Evolutionary conservation across 768 basidiomycete species (phyloP).

Genomic region (Coprinellus aureogranulatus): DNA sequence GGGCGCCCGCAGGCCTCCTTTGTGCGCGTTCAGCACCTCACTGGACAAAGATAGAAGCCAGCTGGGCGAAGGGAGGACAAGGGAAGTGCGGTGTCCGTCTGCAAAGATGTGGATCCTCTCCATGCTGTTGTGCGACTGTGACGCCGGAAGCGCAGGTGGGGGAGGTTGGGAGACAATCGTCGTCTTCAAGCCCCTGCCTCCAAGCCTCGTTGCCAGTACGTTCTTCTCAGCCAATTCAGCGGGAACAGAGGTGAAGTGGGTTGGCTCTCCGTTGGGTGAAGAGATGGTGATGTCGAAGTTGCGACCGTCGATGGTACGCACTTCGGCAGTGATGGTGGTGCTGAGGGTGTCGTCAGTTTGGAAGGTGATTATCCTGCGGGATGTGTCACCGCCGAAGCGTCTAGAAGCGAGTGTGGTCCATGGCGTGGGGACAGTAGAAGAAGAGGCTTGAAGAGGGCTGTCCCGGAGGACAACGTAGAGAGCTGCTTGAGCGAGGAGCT

Average conservation of each 20-base stretch:
- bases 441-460: constrained; percentile 22
- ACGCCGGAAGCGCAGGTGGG: constrained; percentile 50
- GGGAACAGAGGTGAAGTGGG: constrained; percentile 47
- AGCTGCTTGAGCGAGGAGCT: constrained; percentile 75
- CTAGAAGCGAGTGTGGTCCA: constrained; percentile 72
- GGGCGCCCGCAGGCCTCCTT: constrained; percentile 73
- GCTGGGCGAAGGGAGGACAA: constrained; percentile 65
- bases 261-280: constrained; percentile 19
- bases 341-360: constrained; percentile 51
- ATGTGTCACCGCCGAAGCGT: constrained; percentile 74
- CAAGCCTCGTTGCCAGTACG: constrained; percentile 52
- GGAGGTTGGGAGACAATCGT: constrained; percentile 75
- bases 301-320: constrained; percentile 33
- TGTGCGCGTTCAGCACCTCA: constrained; percentile 51
- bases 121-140: constrained; percentile 53
- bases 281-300: constrained; percentile 47
- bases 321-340: constrained; percentile 39
- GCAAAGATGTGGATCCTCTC: constrained; percentile 78
- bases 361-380: constrained; percentile 61
- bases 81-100: constrained; percentile 58
- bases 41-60: constrained; percentile 71
- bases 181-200: constrained; percentile 47
- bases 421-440: constrained; percentile 42
- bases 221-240: constrained; percentile 57
- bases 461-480: constrained; percentile 73